These are phyloP conservation scores for Podaxis pistillaris DNA, from an alignment of 768 basidiomycete species.

Conservation along the genomic window DNA sequence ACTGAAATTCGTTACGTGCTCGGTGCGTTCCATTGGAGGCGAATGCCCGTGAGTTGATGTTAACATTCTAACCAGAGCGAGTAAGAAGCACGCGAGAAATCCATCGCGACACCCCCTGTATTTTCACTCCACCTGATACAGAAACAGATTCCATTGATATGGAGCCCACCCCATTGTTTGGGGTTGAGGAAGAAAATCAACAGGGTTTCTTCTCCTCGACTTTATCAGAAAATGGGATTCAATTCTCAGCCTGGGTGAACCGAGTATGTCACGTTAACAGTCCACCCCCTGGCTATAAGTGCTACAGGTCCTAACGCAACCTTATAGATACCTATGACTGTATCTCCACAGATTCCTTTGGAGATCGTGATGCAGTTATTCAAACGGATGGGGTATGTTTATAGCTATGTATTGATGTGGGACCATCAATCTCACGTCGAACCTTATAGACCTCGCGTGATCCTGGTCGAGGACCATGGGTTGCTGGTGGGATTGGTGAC, in stretches of 20 bases:
- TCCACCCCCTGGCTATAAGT: neutral
- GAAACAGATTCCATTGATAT: conserved; percentile 37
- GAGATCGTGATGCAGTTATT: conserved; percentile 98
- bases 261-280: conserved; percentile 50
- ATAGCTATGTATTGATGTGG: conserved; percentile 1
- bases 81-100: conserved; percentile 64
- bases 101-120: conserved; percentile 63
- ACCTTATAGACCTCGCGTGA: conserved; percentile 80
- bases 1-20: conserved; percentile 84
- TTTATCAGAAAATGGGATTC: conserved; percentile 54
- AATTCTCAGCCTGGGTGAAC: conserved; percentile 91
- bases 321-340: conserved; percentile 86
- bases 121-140: conserved; percentile 58
- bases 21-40: conserved; percentile 42
- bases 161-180: conserved; percentile 49
- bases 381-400: conserved; percentile 91
- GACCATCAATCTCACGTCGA: conserved; percentile 11
- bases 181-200: conserved; percentile 62
- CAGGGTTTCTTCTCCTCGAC: conserved; percentile 61
- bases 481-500: conserved; percentile 83
- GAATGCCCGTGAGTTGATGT: conserved; percentile 2
- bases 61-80: conserved; percentile 51
- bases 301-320: conserved; percentile 1
- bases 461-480: conserved; percentile 89
- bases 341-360: conserved; percentile 86